Conservation (phyloP, 2,329 filamentous ascomycete species). For the Hymenoscyphus fraxineus region DNA sequence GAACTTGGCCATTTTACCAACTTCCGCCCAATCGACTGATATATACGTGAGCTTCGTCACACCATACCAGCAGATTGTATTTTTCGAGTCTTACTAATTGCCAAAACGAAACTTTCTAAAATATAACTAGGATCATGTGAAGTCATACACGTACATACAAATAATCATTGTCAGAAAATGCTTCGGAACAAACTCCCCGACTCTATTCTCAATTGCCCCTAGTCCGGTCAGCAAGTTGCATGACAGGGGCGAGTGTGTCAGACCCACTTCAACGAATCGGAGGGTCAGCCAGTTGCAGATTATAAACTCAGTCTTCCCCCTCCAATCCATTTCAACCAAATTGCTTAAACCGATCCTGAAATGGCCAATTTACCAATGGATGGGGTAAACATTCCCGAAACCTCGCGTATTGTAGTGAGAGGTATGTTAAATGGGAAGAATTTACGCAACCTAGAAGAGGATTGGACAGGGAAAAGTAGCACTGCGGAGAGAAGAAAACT, state of each 20-base stretch:
- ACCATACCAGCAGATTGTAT: background rate
- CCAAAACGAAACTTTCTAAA: background rate
- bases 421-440: slow-evolving; percentile 20
- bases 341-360: background rate
- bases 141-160: background rate
- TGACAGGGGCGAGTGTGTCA: background rate
- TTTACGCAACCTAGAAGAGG: slow-evolving; percentile 24
- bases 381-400: background rate
- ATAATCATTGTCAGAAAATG: background rate
- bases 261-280: background rate
- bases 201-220: background rate
- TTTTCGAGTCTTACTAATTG: background rate
- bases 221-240: slow-evolving; percentile 9
- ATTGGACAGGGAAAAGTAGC: slow-evolving; percentile 36
- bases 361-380: background rate
- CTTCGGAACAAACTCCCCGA: slow-evolving; percentile 1
- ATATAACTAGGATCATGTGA: background rate
- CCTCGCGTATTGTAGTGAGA: slow-evolving; percentile 16
- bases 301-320: background rate
- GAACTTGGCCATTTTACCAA: no score
- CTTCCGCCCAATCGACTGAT: no score
- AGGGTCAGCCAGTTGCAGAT: background rate
- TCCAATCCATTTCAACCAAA: background rate
- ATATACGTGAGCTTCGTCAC: no score
- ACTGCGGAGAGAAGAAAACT: slow-evolving; percentile 27